Evolutionary conservation across 2,329 filamentous ascomycete genomes (phyloP), one percentile per base, ranked within the genome.

Genomic region (Monosporascus sp.): DNA sequence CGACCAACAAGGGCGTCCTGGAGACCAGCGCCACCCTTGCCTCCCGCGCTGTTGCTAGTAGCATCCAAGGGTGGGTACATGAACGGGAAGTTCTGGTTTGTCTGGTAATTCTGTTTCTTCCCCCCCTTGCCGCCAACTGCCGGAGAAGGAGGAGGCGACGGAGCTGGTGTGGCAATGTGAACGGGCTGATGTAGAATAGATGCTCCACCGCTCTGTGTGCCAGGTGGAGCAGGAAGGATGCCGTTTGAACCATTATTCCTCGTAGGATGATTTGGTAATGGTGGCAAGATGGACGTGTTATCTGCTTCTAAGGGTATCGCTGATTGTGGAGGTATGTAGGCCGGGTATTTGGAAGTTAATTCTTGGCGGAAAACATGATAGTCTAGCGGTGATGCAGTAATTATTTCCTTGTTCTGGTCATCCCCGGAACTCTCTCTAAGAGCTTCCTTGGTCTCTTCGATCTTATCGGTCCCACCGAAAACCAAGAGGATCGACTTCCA

Each of bases 61-160:
- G 86, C 86, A 70, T 97, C 93, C 18, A 97, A 75, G 1, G 94
- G 94, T 2, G 94, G 94, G 62, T 99, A 99, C 74, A 99, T 85
- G 66, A 99, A 97, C 0, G 94, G 94, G 59, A 99, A 97, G 66
- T 97, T 94, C 63, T 99, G 94, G 65, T 99, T 99, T 0, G 94
- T 99, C 69, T 99, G 94, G 64, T 99, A 99, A 62, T 97, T 99
- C 65, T 99, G 94, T 68, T 99, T 99, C 77, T 99, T 99, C 1
- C 88, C 92, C 50, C 89, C 90, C 69, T 97, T 99, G 0, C 91
- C 91, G 25, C 91, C 92, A 36, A 87, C 86, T 9, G 77, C 80
- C 0, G 94, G 94, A 1, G 93, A 97, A 1, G 94, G 94, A 0
- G 94, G 94, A 24, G 94, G 94, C 0, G 94, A 99, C 1, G 94